Evolutionary conservation across 2,329 filamentous ascomycete genomes (phyloP), one percentile per base, ranked within the genome.

Genomic region (Aspergillus tanneri): DNA sequence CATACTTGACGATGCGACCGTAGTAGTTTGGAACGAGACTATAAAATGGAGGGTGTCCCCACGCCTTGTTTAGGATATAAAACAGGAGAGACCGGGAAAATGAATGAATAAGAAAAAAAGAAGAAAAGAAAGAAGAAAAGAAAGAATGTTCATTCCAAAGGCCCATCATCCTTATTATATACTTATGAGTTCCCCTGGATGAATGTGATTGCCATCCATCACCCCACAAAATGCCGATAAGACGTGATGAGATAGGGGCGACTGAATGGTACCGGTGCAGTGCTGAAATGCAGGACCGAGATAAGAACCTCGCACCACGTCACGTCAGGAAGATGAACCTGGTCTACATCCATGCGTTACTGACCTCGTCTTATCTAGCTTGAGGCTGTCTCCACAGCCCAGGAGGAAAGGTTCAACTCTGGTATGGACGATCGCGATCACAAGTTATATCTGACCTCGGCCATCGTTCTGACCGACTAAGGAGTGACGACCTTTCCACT

Each of bases 181-280:
- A 18, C 11, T 34, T 34, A 12, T 9, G 14, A 34, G 14, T 34
- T 18, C 7, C 30, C 7, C 30, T 34, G 14, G 14, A 18, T 34
- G 30, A 34, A 18, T 34, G n/a, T 16, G 30, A 34, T 11, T 19
- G 24, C 23, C 7, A 10, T 12, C 45, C 59, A 61, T 62, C 56
- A 57, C 50, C 52, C 61, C 50, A 56, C 19, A 47, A 35, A 14
- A 47, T 55, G 40, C 55, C 42, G 61, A 61, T 62, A 64, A 62
- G 61, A 50, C 52, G 53, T 60, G 53, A 59, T 50, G 19, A n/a
- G 22, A 41, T 41, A 30, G 47, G 52, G 49, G 47, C 40, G 42
- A 54, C 53, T 52, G 21, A 16, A 40, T 24, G 37, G 24, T 40
- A 24, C 23, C 24, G 37, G 30, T 34, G 14, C 30, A 34, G 30